These are phyloP conservation scores for Neohortaea acidophila DNA, from an alignment of 495 filamentous ascomycete genomes.

Conservation along the genomic window DNA sequence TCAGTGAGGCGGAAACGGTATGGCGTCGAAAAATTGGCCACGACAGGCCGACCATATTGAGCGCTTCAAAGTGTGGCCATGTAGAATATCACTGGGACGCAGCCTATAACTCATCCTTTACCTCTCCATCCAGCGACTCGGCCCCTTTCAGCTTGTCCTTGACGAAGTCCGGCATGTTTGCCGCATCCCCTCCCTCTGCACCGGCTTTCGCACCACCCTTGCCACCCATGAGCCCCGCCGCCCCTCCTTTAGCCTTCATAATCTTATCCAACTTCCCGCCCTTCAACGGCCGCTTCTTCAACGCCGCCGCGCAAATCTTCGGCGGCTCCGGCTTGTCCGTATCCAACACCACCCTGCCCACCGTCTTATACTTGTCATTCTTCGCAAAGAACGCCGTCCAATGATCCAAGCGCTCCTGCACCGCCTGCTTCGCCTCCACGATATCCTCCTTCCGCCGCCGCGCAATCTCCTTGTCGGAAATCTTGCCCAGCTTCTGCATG, in stretches of 20 bases:
- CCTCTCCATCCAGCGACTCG: too few species aligned
- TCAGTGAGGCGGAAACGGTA: too few species aligned
- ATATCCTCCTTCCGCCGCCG: conserved; percentile 25
- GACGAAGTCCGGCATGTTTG: too few species aligned
- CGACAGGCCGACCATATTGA: too few species aligned
- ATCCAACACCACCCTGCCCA: conserved; percentile 21
- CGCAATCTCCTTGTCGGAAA: conserved; percentile 12
- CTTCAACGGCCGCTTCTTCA: conserved; percentile 20
- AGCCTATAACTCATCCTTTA: too few species aligned
- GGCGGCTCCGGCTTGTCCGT: conserved; percentile 19
- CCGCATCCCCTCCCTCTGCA: too few species aligned
- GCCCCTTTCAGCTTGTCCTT: too few species aligned
- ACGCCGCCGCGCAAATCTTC: conserved; percentile 22
- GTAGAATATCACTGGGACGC: too few species aligned
- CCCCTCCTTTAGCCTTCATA: background rate
- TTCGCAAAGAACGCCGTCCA: conserved; percentile 55
- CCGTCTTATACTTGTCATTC: conserved; percentile 23
- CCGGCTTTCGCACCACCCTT: too few species aligned
- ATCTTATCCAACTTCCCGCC: background rate
- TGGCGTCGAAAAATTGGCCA: too few species aligned
- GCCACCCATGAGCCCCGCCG: too few species aligned
- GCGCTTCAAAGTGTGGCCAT: too few species aligned
- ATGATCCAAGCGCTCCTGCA: conserved; percentile 40
- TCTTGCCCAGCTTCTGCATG: conserved; percentile 18
- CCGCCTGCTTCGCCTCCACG: conserved; percentile 35